Evolutionary conservation across 306 rosid species (phyloP).

Genomic region (Castanea mollissima): DNA sequence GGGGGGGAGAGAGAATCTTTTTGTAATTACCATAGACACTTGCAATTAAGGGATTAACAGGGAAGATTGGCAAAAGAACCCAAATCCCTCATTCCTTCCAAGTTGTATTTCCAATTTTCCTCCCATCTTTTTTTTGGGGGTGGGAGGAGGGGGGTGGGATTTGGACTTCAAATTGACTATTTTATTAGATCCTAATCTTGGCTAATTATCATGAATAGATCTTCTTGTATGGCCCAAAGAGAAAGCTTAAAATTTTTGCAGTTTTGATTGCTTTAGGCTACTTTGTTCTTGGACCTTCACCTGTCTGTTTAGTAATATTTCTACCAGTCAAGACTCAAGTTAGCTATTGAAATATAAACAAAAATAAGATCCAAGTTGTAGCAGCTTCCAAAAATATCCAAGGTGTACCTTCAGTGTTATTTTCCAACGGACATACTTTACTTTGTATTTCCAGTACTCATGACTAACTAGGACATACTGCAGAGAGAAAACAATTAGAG

Average conservation of each 20-base stretch:
- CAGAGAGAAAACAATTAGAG: constrained; percentile 70
- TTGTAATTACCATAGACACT: neutral
- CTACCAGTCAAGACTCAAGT: neutral
- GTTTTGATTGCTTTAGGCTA: neutral
- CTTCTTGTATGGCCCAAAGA: neutral
- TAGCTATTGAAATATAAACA: neutral
- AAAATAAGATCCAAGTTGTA: constrained; percentile 3
- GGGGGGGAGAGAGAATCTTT: neutral
- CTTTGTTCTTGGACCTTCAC: neutral
- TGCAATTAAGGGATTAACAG: neutral
- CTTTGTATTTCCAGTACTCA: constrained; percentile 81
- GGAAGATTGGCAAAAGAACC: neutral
- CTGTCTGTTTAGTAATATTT: too few species aligned
- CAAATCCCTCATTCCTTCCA: neutral
- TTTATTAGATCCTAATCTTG: neutral
- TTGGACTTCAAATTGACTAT: neutral
- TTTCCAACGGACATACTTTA: constrained; percentile 77
- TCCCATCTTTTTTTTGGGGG: neutral
- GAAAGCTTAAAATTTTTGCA: neutral
- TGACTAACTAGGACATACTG: constrained; percentile 88
- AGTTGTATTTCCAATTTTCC: neutral
- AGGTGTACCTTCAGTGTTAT: constrained; percentile 74
- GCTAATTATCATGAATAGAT: neutral
- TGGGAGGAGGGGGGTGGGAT: neutral
- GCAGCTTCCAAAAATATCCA: constrained; percentile 15